Percentiles rank a stretch among this genome's conserved stretches.
Conservation (phyloP, 495 filamentous ascomycete species). For the Cercophora sp. region DNA sequence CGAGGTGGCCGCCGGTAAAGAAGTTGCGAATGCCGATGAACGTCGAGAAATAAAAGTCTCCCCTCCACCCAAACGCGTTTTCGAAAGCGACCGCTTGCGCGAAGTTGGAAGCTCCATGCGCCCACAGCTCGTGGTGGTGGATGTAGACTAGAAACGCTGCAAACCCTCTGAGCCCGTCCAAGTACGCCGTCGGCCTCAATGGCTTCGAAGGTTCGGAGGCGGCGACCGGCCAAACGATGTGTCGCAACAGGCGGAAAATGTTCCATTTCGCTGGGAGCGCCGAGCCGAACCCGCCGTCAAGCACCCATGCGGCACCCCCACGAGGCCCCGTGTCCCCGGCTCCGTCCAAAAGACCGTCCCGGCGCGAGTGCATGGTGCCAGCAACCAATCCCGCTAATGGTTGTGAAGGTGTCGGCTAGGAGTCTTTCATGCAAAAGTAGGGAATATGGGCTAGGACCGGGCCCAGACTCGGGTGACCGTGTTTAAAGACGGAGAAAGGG, state of each 20-base stretch:
- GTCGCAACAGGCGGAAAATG: constrained; percentile 19
- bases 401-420: too few relatives aligned
- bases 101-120: constrained; percentile 18
- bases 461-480: too few relatives aligned
- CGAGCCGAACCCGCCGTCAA: background rate
- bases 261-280: constrained; percentile 18
- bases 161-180: constrained; percentile 46
- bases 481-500: too few relatives aligned
- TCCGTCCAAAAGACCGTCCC: constrained; percentile 18
- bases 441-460: too few relatives aligned
- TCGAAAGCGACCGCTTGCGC: constrained; percentile 28
- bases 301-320: background rate
- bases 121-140: constrained; percentile 45
- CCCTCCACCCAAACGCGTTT: constrained; percentile 31
- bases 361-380: constrained; percentile 18
- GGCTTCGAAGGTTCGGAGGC: constrained; percentile 11
- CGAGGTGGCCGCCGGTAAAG: constrained; percentile 47
- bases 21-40: constrained; percentile 34
- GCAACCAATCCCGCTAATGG: too few relatives aligned
- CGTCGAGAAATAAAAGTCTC: constrained; percentile 36
- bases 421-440: too few relatives aligned
- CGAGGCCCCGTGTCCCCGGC: constrained; percentile 5
- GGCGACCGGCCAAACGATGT: constrained; percentile 21
- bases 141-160: constrained; percentile 45
- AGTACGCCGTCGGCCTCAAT: constrained; percentile 38